Conservation (phyloP, 805 yeast species). For the Ogataea ganodermae region DNA sequence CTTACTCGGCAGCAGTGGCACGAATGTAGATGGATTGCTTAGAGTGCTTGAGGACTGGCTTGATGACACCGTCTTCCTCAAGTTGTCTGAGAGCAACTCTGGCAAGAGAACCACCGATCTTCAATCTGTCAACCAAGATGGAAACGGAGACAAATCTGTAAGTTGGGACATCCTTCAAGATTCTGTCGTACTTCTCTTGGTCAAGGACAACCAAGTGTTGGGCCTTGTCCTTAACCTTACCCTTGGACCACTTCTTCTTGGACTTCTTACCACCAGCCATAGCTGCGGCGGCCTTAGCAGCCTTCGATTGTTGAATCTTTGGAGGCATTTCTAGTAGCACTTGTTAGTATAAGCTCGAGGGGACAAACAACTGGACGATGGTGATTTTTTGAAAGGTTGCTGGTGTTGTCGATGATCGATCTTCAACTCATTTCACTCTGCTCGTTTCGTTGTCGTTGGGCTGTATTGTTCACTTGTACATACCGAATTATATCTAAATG, state of each 20-base stretch:
- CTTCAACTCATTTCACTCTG: background rate
- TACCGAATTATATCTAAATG: constrained; percentile 10
- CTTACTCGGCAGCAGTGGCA: constrained; percentile 68
- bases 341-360: constrained; percentile 23
- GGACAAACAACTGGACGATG: too few relatives aligned
- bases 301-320: constrained; percentile 98
- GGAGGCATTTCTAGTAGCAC: constrained; percentile 81
- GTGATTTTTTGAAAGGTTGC: too few relatives aligned
- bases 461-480: background rate
- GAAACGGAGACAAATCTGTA: constrained; percentile 98
- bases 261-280: constrained; percentile 99
- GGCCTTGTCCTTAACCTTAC: constrained; percentile 99
- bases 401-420: too few relatives aligned
- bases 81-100: constrained; percentile 96
- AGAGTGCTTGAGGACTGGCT: constrained; percentile 92
- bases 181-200: constrained; percentile 99
- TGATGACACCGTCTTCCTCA: constrained; percentile 92
- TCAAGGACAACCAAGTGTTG: constrained; percentile 96
- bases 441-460: background rate
- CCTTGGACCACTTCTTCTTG: constrained; percentile 99
- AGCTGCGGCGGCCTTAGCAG: constrained; percentile 99
- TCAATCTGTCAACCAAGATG: constrained; percentile 97
- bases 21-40: constrained; percentile 95
- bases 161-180: constrained; percentile 98
- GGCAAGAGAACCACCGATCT: constrained; percentile 98